These are phyloP conservation scores for Penicillium chermesinum DNA, from an alignment of 495 filamentous ascomycete species.

Conservation along the genomic window DNA sequence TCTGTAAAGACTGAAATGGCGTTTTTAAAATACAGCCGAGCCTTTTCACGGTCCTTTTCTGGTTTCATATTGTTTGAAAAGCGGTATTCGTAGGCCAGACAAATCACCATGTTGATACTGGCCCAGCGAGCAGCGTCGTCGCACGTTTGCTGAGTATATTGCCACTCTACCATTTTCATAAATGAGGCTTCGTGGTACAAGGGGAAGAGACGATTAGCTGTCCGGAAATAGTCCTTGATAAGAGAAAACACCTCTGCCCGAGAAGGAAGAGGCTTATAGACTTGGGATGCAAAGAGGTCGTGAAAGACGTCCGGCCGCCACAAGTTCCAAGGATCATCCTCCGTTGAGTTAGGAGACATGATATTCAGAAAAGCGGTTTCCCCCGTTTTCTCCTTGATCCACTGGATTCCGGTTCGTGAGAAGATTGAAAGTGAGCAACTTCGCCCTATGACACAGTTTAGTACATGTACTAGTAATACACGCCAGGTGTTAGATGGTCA, in stretches of 20 bases:
- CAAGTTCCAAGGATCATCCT: slow-evolving; percentile 78
- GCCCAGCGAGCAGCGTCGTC: slow-evolving; percentile 96
- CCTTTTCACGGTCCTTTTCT: slow-evolving; percentile 81
- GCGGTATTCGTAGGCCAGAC: slow-evolving; percentile 81
- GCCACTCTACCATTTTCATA: slow-evolving; percentile 88
- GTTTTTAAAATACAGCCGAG: slow-evolving; percentile 92
- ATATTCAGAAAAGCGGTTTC: slow-evolving; percentile 82
- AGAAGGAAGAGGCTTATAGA: slow-evolving; percentile 73
- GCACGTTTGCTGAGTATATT: slow-evolving; percentile 87
- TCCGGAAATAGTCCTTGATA: slow-evolving; percentile 86
- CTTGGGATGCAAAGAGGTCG: slow-evolving; percentile 75
- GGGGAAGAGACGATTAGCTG: slow-evolving; percentile 95
- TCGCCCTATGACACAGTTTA: slow-evolving; percentile 52
- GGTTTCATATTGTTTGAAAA: slow-evolving; percentile 84
- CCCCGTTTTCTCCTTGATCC: slow-evolving; percentile 94
- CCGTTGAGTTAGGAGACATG: slow-evolving; percentile 64
- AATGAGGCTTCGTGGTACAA: slow-evolving; percentile 94
- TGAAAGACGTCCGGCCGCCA: slow-evolving; percentile 93
- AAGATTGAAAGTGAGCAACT: slow-evolving; percentile 93
- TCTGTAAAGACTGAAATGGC: slow-evolving; percentile 87
- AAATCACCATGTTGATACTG: slow-evolving; percentile 85
- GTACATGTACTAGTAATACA: background rate
- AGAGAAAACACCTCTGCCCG: slow-evolving; percentile 74
- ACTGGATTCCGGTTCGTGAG: slow-evolving; percentile 91
- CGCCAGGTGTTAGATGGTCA: background rate